Evolutionary conservation across 1,139 yeast species (phyloP).

Genomic region (Hansenula anomala): DNA sequence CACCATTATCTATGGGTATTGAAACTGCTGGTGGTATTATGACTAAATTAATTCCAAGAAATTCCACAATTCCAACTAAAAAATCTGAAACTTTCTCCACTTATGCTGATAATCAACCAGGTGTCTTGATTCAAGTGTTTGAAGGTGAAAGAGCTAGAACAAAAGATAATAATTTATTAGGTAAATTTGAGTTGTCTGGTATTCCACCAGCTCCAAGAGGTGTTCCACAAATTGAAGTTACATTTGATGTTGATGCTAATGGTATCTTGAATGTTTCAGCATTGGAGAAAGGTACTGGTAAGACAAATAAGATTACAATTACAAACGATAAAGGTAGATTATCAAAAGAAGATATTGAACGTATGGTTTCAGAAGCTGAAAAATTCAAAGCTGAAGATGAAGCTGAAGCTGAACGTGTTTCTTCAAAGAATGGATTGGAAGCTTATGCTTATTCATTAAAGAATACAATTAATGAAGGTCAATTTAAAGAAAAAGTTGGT

Average conservation of each 20-base stretch:
- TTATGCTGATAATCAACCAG: slow-evolving; percentile 96
- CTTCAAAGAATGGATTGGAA: slow-evolving; percentile 79
- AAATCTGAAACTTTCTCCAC: slow-evolving; percentile 96
- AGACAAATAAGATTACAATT: slow-evolving; percentile 70
- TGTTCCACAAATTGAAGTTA: slow-evolving; percentile 96
- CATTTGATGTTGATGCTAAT: slow-evolving; percentile 92
- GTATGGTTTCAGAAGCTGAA: slow-evolving; percentile 90
- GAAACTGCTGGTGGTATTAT: slow-evolving; percentile 98
- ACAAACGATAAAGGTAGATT: slow-evolving; percentile 94
- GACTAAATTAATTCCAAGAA: slow-evolving; percentile 96
- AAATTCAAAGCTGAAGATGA: slow-evolving; percentile 79
- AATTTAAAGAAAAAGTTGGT: slow-evolving; percentile 70
- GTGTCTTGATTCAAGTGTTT: slow-evolving; percentile 90
- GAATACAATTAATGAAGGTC: slow-evolving; percentile 61
- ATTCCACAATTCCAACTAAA: slow-evolving; percentile 94
- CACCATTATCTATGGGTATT: slow-evolving; percentile 92
- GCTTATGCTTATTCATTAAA: slow-evolving; percentile 79
- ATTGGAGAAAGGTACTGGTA: slow-evolving; percentile 90
- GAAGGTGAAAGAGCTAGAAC: slow-evolving; percentile 98
- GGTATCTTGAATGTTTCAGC: slow-evolving; percentile 96
- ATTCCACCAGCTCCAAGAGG: slow-evolving; percentile 99
- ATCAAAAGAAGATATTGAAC: slow-evolving; percentile 87
- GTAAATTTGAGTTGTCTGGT: slow-evolving; percentile 92
- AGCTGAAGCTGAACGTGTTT: slow-evolving; percentile 71
- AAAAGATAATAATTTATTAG: slow-evolving; percentile 90